These are phyloP conservation scores for Amniculicola lignicola DNA, from an alignment of 495 filamentous ascomycete genomes.

Conservation along the genomic window DNA sequence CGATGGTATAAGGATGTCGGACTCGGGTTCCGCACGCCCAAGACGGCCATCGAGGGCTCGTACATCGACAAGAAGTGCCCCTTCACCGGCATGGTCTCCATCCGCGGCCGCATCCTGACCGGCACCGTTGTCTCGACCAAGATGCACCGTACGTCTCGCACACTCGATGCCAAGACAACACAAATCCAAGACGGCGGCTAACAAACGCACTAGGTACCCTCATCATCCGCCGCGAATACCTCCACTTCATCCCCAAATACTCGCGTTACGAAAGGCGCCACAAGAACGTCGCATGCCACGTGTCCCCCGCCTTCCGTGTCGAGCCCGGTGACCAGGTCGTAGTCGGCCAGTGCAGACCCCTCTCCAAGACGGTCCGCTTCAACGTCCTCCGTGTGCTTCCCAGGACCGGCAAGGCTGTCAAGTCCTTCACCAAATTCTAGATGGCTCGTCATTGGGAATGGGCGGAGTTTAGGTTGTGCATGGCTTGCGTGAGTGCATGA, in stretches of 20 bases:
- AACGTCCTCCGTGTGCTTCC: conserved; percentile 97
- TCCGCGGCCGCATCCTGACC: conserved; percentile 99
- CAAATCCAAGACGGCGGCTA: background rate
- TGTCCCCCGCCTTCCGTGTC: conserved; percentile 99
- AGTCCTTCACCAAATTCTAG: conserved; percentile 98
- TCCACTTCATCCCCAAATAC: conserved; percentile 99
- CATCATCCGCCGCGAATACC: conserved; percentile 99
- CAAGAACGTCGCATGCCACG: conserved; percentile 99
- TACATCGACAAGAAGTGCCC: conserved; percentile 99
- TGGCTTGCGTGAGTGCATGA: background rate
- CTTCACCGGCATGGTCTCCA: conserved; percentile 95
- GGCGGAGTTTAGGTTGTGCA: background rate
- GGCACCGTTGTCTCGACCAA: conserved; percentile 98
- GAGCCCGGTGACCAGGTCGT: conserved; percentile 98
- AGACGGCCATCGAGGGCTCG: conserved; percentile 92
- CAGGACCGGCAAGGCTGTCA: conserved; percentile 92
- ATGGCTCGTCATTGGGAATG: background rate
- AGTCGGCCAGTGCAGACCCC: conserved; percentile 96
- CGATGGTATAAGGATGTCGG: conserved; percentile 99
- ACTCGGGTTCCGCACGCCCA: conserved; percentile 96
- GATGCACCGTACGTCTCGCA: conserved; percentile 74
- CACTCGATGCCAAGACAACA: background rate
- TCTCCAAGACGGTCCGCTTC: conserved; percentile 99
- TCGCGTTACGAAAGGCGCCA: conserved; percentile 99
- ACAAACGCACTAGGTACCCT: conserved; percentile 55